Evolutionary conservation across 129 eudicot genomes (phyloP).

Genomic region (Mikania micrantha): DNA sequence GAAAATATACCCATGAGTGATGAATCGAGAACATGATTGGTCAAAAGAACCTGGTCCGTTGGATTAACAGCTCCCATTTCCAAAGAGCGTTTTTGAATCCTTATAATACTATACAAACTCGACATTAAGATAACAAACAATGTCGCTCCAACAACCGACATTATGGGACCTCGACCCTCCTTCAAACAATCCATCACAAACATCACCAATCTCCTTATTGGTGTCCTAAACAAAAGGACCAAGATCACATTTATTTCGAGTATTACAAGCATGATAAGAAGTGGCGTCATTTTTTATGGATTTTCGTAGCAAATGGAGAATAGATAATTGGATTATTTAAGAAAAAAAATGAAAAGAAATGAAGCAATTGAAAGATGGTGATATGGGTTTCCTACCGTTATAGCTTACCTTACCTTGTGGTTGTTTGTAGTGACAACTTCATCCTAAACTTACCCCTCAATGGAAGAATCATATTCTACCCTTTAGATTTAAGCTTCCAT

Average conservation of each 20-base stretch:
- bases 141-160: slow-evolving; percentile 43
- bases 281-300: slow-evolving; percentile 18
- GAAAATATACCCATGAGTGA: slow-evolving; percentile 56
- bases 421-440: slow-evolving; percentile 9
- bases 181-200: slow-evolving; percentile 44
- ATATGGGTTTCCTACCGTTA: slow-evolving; percentile 2
- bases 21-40: slow-evolving; percentile 62
- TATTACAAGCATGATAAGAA: slow-evolving; percentile 33
- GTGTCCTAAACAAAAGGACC: slow-evolving; percentile 61
- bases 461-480: slow-evolving; percentile 31
- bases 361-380: not conserved
- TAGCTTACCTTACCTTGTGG: slow-evolving; percentile 1
- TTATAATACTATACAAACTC: slow-evolving; percentile 27
- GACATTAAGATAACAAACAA: slow-evolving; percentile 48
- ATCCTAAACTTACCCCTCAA: slow-evolving; percentile 21
- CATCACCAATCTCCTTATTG: slow-evolving; percentile 59
- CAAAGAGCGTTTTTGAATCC: slow-evolving; percentile 34
- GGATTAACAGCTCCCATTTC: slow-evolving; percentile 45
- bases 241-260: slow-evolving; percentile 44
- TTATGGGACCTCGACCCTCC: slow-evolving; percentile 49
- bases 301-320: not conserved
- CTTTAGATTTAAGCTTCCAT: slow-evolving; percentile 11
- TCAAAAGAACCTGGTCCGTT: slow-evolving; percentile 65
- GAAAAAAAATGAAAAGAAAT: not conserved
- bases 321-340: not conserved